Conservation (phyloP, 2,329 filamentous ascomycete species). For the Penicillium fuscoglaucum region DNA sequence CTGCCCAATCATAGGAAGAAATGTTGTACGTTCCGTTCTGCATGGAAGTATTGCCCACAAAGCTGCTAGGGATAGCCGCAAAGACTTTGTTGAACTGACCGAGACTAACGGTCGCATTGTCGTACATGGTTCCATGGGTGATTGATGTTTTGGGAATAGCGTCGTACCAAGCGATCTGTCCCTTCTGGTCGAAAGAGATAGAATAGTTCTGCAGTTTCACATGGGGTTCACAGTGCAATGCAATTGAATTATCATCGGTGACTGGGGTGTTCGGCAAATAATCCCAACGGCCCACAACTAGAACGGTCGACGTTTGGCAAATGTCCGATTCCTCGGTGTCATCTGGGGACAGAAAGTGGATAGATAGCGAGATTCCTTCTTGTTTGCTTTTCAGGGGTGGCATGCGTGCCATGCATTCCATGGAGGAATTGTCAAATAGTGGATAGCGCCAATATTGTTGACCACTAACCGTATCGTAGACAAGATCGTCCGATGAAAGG, state of each 20-base stretch:
- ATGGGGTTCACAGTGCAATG: constrained; percentile 35
- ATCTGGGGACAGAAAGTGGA: constrained; percentile 35
- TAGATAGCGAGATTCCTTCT: constrained; percentile 32
- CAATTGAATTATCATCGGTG: constrained; percentile 32
- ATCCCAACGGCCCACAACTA: constrained; percentile 37
- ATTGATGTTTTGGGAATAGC: constrained; percentile 23
- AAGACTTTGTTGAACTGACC: constrained; percentile 41
- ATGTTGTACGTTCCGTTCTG: constrained; percentile 29
- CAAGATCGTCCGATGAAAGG: constrained; percentile 22
- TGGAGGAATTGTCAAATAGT: constrained; percentile 25
- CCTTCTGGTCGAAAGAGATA: constrained; percentile 31
- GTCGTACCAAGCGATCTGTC: constrained; percentile 26
- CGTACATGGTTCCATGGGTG: constrained; percentile 30
- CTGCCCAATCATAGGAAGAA: constrained; percentile 39
- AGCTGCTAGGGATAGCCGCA: constrained; percentile 36
- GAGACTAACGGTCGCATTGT: constrained; percentile 36
- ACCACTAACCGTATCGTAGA: constrained; percentile 13
- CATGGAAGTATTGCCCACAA: constrained; percentile 28
- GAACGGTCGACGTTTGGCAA: constrained; percentile 36
- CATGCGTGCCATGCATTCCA: constrained; percentile 32
- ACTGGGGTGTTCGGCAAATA: constrained; percentile 28
- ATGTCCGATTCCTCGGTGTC: constrained; percentile 23
- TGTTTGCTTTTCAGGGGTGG: constrained; percentile 22
- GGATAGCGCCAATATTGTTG: constrained; percentile 29
- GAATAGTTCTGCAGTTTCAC: constrained; percentile 27